phyloP scores from a whole-genome alignment of 768 basidiomycete genomes.

The Lactarius sp. region DNA sequence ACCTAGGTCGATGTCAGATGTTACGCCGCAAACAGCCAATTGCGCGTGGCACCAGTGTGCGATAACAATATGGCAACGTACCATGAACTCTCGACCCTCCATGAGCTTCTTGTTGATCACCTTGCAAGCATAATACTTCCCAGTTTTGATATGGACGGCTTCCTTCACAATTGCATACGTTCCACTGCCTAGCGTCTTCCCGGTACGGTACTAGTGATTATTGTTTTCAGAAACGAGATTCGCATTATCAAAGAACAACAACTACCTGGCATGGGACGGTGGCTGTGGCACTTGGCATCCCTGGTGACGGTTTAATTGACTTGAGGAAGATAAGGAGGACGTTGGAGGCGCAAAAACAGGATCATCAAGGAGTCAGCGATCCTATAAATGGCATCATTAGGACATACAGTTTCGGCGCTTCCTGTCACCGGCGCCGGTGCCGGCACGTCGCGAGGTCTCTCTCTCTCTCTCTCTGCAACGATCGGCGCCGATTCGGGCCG shows the following conservation, averaged over 20 bases:
- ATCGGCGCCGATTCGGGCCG: slow-evolving; percentile 20
- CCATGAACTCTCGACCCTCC: slow-evolving; percentile 98
- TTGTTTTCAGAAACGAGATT: slow-evolving; percentile 1
- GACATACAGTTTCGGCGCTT: slow-evolving; percentile 17
- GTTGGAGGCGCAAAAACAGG: not conserved
- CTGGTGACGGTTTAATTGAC: slow-evolving; percentile 1
- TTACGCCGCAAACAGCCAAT: not conserved
- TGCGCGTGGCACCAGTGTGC: not conserved
- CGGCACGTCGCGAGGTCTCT: slow-evolving; percentile 3
- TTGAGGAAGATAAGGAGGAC: not conserved
- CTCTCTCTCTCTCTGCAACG: not conserved
- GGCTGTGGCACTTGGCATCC: slow-evolving; percentile 33
- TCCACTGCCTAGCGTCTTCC: slow-evolving; percentile 83
- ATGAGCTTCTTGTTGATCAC: slow-evolving; percentile 99
- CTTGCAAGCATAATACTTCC: slow-evolving; percentile 96
- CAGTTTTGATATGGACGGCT: slow-evolving; percentile 89
- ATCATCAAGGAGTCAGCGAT: not conserved
- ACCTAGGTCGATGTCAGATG: slow-evolving; percentile 47
- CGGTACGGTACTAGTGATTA: slow-evolving; percentile 69
- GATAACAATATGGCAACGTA: slow-evolving; percentile 34
- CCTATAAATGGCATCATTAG: slow-evolving; percentile 8
- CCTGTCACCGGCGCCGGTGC: slow-evolving; percentile 13
- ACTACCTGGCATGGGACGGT: slow-evolving; percentile 47
- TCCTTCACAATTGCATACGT: slow-evolving; percentile 96
- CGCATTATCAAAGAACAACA: not conserved